Base-by-base conservation (phyloP, 257 asterid species). In the Solanum pennellii region DNA sequence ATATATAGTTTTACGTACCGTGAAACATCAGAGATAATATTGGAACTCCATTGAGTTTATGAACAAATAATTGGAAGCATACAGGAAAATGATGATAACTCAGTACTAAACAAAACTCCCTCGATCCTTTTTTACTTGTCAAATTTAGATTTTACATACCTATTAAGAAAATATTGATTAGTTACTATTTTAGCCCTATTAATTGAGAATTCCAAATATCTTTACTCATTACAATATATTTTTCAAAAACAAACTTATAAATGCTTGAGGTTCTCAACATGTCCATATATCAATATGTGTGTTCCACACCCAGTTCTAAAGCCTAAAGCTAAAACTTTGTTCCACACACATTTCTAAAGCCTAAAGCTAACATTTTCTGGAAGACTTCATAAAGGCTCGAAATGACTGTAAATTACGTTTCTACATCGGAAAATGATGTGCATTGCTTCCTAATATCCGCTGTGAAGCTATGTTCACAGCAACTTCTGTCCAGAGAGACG, bases 401-500 rank as follows among this genome's bases (percentile, higher is more conserved):
- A 27, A 68, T 68, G 18, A 68, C 21, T 68, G 73, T 25, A 27
- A 65, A 65, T 65, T 68, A 68, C 15, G 29, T 71, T 71, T 71
- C 42, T 71, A 71, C 76, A 71, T 31, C 7, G 1, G 42, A 71
- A 31, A 71, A 31, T 29, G n/a, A 29, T 71, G 42, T 69, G 39
- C 80, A 72, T 37, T 39, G 37, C 21, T 56, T 31, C 44, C 10
- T 18, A 45, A 12, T n/a, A 82, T 85, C 42, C 18, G 27, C 31
- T 68, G 52, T 69, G 74, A 11, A 87, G 44, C 86, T 89, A 87
- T 41, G 44, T 45, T 62, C 52, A 89, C 86, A 66, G 60, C 41
- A 74, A 82, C 77, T 71, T 71, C 25, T 71, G 44, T 9, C 44
- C 86, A 82, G 90, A 37, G 85, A 85, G 86, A 21, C 95, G 56